Percentiles rank a stretch among this genome's conserved stretches.
These are phyloP conservation scores for Rosa persica DNA, from an alignment of 306 rosid genomes.

Conservation along the genomic window DNA sequence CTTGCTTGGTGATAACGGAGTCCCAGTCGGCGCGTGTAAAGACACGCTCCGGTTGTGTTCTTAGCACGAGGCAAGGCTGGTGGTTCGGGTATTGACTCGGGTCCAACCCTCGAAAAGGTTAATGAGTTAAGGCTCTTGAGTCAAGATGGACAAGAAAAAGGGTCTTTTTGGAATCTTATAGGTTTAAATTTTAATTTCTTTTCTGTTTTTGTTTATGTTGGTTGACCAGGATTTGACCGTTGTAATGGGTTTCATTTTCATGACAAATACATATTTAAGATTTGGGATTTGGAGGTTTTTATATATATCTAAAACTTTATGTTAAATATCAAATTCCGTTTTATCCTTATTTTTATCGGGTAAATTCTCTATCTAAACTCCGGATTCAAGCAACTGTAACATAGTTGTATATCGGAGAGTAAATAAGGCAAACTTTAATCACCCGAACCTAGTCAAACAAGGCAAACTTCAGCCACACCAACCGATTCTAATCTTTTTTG, in stretches of 20 bases:
- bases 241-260: slow-evolving; percentile 2
- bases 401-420: no score
- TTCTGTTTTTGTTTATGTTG: slow-evolving; percentile 3
- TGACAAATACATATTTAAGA: not conserved
- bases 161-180: slow-evolving; percentile 23
- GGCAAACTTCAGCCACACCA: no score
- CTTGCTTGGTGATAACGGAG: slow-evolving; percentile 65
- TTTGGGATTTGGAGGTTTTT: not conserved
- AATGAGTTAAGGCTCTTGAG: not conserved
- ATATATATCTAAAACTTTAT: not conserved
- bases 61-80: slow-evolving; percentile 61
- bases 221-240: slow-evolving; percentile 7
- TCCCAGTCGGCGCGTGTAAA: not conserved
- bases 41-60: slow-evolving; percentile 8
- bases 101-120: slow-evolving; percentile 44
- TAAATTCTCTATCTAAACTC: not conserved
- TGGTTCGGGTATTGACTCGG: slow-evolving; percentile 99
- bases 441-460: no score
- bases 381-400: no score
- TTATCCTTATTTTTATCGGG: not conserved
- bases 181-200: not conserved
- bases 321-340: not conserved
- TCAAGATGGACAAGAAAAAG: not conserved
- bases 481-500: no score
- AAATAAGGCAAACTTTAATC: no score